Evolutionary conservation across 2,329 filamentous ascomycete genomes (phyloP).

Genomic region (Fusarium robinianum): DNA sequence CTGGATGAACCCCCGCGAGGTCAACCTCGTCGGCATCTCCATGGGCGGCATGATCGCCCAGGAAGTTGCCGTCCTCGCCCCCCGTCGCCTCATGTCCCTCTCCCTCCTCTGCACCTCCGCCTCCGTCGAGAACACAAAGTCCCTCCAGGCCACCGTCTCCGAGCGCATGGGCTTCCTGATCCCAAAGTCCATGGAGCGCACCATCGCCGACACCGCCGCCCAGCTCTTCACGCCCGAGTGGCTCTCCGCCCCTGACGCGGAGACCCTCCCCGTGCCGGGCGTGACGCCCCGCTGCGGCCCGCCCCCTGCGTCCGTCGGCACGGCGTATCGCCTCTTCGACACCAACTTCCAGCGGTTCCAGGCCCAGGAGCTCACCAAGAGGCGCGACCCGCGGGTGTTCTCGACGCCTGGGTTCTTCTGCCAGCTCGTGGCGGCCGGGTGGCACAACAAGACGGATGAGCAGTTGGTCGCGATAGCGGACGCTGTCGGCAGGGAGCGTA

Average conservation of each 20-base stretch:
- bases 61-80: constrained; percentile 67
- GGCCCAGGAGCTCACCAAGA: constrained; percentile 77
- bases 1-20: constrained; percentile 61
- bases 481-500: constrained; percentile 70
- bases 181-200: constrained; percentile 71
- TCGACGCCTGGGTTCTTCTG: constrained; percentile 70
- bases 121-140: constrained; percentile 61
- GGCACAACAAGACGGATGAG: constrained; percentile 75
- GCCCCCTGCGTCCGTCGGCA: constrained; percentile 34
- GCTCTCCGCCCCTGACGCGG: constrained; percentile 64
- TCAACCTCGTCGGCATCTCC: constrained; percentile 76
- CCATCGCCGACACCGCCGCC: constrained; percentile 65
- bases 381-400: constrained; percentile 63
- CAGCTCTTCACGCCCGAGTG: constrained; percentile 70
- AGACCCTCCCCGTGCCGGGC: constrained; percentile 51
- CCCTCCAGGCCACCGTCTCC: constrained; percentile 67
- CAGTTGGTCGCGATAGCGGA: constrained; percentile 60
- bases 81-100: constrained; percentile 58
- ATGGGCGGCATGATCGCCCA: constrained; percentile 94
- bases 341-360: constrained; percentile 83
- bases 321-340: constrained; percentile 61
- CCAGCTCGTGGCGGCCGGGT: constrained; percentile 77
- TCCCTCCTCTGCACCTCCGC: constrained; percentile 66
- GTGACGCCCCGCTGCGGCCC: constrained; percentile 48
- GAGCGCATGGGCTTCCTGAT: constrained; percentile 62